Conservation (phyloP, 139 green algal species). For the Edaphochlamys debaryana region DNA sequence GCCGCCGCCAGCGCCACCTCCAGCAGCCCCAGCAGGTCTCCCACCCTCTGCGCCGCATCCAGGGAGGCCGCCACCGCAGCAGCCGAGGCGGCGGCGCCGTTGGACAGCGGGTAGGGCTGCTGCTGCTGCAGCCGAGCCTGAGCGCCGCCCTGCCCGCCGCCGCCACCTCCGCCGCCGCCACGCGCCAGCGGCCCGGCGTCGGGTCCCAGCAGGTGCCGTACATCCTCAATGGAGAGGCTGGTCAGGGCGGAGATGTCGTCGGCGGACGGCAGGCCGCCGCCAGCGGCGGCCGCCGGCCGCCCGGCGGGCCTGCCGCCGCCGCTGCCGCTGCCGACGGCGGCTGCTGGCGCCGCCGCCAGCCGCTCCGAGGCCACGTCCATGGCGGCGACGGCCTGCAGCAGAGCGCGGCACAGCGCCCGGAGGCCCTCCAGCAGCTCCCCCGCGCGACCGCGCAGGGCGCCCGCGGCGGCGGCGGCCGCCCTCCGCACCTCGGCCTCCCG, state of each 20-base stretch:
- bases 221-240: conserved; percentile 42
- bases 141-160: neutral
- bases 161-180: too few species aligned
- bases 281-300: neutral
- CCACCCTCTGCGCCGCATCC: conserved; percentile 23
- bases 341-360: neutral
- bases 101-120: neutral
- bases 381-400: conserved; percentile 21
- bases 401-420: conserved; percentile 15
- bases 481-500: conserved; percentile 22
- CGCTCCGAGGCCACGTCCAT: conserved; percentile 7
- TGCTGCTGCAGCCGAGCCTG: neutral
- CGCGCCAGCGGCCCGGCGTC: neutral
- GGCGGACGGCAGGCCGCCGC: neutral
- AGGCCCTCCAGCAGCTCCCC: conserved; percentile 33
- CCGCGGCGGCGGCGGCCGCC: neutral
- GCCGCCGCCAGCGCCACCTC: conserved; percentile 13
- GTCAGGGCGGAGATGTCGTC: conserved; percentile 49
- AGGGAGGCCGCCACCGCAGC: neutral
- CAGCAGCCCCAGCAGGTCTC: conserved; percentile 15
- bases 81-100: neutral
- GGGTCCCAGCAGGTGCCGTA: conserved; percentile 46
- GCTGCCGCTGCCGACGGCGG: neutral
- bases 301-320: neutral
- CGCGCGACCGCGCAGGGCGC: conserved; percentile 13